phyloP scores from a whole-genome alignment of 371 early-diverging fungal genomes.

The Apophysomyces ossiformis region DNA sequence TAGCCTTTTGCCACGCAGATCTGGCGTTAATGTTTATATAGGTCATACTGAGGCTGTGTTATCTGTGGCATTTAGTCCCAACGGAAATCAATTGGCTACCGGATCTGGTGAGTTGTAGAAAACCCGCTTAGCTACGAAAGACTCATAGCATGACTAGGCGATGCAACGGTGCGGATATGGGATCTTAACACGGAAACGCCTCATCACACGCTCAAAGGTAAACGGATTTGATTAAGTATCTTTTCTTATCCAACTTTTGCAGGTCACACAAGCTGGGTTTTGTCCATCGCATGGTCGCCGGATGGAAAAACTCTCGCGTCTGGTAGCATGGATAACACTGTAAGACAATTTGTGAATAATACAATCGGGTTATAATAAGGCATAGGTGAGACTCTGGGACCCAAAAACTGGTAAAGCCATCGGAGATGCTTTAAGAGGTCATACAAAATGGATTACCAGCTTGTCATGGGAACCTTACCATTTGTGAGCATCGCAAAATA shows the following conservation, averaged over 20 bases:
- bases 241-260: not conserved
- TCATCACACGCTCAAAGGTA: conserved; percentile 61
- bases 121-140: not conserved
- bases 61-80: conserved; percentile 89
- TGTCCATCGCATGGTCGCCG: conserved; percentile 93
- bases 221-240: not conserved
- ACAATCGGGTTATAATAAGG: not conserved
- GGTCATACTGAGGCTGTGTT: conserved; percentile 96
- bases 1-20: not conserved
- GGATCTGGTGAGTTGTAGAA: conserved; percentile 69
- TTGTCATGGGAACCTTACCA: conserved; percentile 95
- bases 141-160: conserved; percentile 51
- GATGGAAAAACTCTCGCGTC: conserved; percentile 86
- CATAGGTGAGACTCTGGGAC: conserved; percentile 79
- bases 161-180: conserved; percentile 96
- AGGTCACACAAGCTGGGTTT: conserved; percentile 95
- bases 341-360: conserved; percentile 33
- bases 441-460: conserved; percentile 88
- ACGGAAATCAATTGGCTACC: conserved; percentile 88
- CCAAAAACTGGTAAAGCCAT: conserved; percentile 80
- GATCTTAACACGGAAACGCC: conserved; percentile 96
- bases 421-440: conserved; percentile 85
- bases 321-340: conserved; percentile 95
- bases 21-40: conserved; percentile 10
- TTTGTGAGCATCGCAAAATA: conserved; percentile 44